Evolutionary conservation across 2,329 filamentous ascomycete genomes (phyloP).

Genomic region (Aureobasidium vineae): DNA sequence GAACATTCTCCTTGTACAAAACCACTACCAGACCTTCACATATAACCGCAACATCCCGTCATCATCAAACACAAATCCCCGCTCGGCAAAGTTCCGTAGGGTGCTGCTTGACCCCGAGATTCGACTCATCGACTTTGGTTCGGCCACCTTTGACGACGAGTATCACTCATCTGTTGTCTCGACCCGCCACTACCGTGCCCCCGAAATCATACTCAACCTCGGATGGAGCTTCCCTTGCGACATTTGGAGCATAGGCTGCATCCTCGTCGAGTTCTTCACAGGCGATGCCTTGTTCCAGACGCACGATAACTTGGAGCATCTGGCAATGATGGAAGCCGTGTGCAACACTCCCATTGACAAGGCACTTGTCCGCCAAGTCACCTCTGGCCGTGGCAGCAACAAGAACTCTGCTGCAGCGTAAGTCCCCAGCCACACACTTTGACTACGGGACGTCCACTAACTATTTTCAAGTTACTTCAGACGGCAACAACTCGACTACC

Average conservation of each 20-base stretch:
- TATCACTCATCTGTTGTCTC: slow-evolving; percentile 68
- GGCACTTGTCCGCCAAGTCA: slow-evolving; percentile 55
- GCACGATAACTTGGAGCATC: slow-evolving; percentile 65
- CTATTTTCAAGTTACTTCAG: slow-evolving; percentile 34
- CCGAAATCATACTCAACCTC: slow-evolving; percentile 65
- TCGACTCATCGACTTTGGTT: slow-evolving; percentile 65
- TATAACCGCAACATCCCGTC: slow-evolving; percentile 67
- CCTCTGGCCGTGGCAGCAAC: slow-evolving; percentile 48
- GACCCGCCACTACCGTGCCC: slow-evolving; percentile 64
- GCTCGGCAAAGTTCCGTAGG: slow-evolving; percentile 60
- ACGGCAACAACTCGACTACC: slow-evolving; percentile 59
- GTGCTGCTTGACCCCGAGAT: slow-evolving; percentile 66
- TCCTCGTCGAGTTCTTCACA: slow-evolving; percentile 66
- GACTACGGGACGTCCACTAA: neutral
- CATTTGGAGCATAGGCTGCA: slow-evolving; percentile 68
- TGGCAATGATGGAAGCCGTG: slow-evolving; percentile 68
- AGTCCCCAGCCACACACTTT: slow-evolving; percentile 34
- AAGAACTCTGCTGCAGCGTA: slow-evolving; percentile 58
- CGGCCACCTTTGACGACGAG: slow-evolving; percentile 66
- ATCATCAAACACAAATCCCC: slow-evolving; percentile 57
- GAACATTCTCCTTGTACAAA: slow-evolving; percentile 65
- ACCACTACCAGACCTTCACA: slow-evolving; percentile 65
- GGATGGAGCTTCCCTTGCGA: slow-evolving; percentile 68
- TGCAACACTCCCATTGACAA: slow-evolving; percentile 57
- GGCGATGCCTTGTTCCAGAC: slow-evolving; percentile 68